A percentile compares a stretch with the other conserved stretches of the same genome.
Conservation (phyloP, 2,329 filamentous ascomycete species). For the Tolypocladium ophioglossoides region DNA sequence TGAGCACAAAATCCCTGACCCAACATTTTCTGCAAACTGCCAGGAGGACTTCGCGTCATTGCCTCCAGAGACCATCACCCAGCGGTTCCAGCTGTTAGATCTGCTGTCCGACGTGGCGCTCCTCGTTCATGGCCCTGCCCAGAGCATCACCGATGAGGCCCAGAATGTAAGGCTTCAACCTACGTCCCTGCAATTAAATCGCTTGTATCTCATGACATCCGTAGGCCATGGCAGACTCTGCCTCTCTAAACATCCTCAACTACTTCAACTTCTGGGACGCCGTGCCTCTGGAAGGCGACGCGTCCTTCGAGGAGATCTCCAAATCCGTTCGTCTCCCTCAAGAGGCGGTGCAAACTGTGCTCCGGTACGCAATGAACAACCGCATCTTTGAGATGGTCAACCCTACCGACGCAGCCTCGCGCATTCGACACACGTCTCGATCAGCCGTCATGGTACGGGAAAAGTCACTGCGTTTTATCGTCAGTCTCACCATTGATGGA, state of each 20-base stretch:
- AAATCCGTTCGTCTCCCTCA: constrained; percentile 23
- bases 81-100: neutral
- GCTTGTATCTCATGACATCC: neutral
- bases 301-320: constrained; percentile 13
- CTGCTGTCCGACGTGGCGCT: neutral
- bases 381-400: constrained; percentile 19
- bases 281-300: constrained; percentile 11
- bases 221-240: neutral
- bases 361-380: constrained; percentile 24
- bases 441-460: constrained; percentile 21
- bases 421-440: constrained; percentile 22
- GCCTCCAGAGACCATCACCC: neutral
- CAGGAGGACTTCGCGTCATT: neutral
- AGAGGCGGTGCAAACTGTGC: constrained; percentile 23
- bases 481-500: constrained; percentile 22
- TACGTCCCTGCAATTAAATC: neutral
- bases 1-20: neutral
- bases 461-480: constrained; percentile 15
- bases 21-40: neutral
- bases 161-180: neutral
- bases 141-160: neutral
- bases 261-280: constrained; percentile 12
- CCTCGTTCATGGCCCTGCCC: neutral
- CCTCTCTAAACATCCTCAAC: constrained; percentile 9
- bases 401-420: neutral